Base-by-base conservation (phyloP, 2,329 filamentous ascomycete species). In the Cercospora citrullina region DNA sequence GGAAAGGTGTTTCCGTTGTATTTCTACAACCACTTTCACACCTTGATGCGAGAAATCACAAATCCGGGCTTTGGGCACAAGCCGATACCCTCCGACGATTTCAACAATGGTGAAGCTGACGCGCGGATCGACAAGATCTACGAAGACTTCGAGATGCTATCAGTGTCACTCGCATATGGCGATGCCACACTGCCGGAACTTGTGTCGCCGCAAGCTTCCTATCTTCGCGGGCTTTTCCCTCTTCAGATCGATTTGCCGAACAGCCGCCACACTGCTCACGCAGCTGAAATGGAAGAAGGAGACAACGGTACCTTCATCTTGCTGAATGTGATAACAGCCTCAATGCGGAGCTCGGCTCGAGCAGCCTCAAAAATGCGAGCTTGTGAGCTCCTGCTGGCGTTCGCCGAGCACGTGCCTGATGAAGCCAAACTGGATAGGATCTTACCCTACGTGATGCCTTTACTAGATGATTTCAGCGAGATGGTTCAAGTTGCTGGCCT, bases 111-210 rank as follows among this genome's bases (percentile, higher is more conserved):
- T 68, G 93, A 97, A 79, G 89, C 93, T 1, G 95, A 99, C 79
- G 93, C 97, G 72, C 88, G 95, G 51, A 98, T 99, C 75, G 93
- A 98, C 75, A 89, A 93, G 53, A 90, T 99, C 0, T 98, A 91
- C 76, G 88, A 91, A 73, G 95, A 99, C 76, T 98, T 97, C 80
- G 95, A 99, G 79, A 99, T 98, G 79, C 97, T 99, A 63, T 93
- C 94, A 0, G 96, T 96, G 77, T 96, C 97, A 67, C 85, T 99
- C 1, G 94, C 92, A 14, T 93, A 93, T 69, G 86, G 87, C 30
- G 84, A 89, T 53, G 84, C 84, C 48, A 30, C 73, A 14, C 57
- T 71, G 9, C 60, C 77, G 16, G 76, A 76, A 45, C 77, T 75
- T 63, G 57, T 14, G 7, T 10, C 76, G 78, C 16, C 76, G 77